These are phyloP conservation scores for Trichoderma erinaceum DNA, from an alignment of 495 filamentous ascomycete genomes.

Conservation along the genomic window DNA sequence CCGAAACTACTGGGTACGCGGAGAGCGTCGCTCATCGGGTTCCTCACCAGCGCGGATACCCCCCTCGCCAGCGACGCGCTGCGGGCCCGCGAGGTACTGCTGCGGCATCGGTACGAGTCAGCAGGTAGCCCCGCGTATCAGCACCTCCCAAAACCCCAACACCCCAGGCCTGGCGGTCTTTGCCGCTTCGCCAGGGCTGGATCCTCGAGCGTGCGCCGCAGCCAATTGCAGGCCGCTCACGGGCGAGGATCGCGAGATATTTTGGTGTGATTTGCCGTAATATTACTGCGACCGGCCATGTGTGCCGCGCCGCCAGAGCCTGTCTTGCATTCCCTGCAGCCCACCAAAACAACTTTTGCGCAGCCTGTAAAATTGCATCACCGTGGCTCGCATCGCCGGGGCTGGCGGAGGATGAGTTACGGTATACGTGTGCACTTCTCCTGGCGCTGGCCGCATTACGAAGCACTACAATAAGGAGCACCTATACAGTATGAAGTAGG, in stretches of 20 bases:
- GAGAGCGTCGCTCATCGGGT: not conserved
- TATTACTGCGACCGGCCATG: not conserved
- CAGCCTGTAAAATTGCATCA: conserved; percentile 9
- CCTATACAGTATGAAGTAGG: not conserved
- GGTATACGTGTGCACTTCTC: not conserved
- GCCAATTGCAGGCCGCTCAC: conserved; percentile 3
- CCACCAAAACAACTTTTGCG: conserved; percentile 10
- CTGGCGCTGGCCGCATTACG: no score
- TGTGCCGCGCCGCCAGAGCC: not conserved
- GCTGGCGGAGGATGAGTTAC: not conserved
- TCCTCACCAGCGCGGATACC: not conserved
- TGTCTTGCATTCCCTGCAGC: conserved; percentile 13
- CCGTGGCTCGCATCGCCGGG: not conserved
- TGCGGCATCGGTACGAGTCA: not conserved
- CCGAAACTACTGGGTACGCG: not conserved
- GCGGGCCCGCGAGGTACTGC: not conserved
- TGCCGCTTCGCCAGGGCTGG: conserved; percentile 10
- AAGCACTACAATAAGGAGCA: not conserved
- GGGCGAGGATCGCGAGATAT: not conserved
- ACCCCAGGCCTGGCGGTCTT: not conserved
- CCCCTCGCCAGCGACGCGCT: not conserved
- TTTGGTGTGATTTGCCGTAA: not conserved
- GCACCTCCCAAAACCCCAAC: not conserved
- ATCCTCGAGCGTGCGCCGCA: conserved; percentile 3
- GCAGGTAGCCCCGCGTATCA: not conserved